These are phyloP conservation scores for Penicillium psychrofluorescens DNA, from an alignment of 495 filamentous ascomycete species.

Conservation along the genomic window DNA sequence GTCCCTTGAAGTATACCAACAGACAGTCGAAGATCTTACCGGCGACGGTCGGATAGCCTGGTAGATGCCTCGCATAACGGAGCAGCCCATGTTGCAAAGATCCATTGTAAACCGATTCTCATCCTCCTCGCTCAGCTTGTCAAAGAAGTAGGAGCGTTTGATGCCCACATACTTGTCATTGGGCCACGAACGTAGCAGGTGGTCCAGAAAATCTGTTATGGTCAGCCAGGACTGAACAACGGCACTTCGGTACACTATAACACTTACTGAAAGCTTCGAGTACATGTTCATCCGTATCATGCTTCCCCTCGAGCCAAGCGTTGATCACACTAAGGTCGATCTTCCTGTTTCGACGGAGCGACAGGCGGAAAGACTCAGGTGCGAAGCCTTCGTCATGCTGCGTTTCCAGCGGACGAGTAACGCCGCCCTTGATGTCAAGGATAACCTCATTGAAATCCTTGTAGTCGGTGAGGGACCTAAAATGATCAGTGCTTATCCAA, in stretches of 20 bases:
- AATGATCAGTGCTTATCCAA: constrained; percentile 1
- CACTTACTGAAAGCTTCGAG: constrained; percentile 70
- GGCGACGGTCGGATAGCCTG: constrained; percentile 64
- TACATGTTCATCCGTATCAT: constrained; percentile 52
- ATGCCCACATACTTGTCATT: constrained; percentile 55
- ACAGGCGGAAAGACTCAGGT: constrained; percentile 36
- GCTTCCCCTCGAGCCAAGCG: constrained; percentile 54
- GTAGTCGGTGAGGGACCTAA: constrained; percentile 31
- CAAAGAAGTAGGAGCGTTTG: constrained; percentile 69
- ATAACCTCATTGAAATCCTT: constrained; percentile 15
- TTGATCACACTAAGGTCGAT: constrained; percentile 59
- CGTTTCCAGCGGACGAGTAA: background rate
- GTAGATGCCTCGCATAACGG: constrained; percentile 81
- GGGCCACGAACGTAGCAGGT: constrained; percentile 72
- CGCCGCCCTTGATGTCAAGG: background rate
- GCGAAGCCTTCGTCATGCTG: background rate
- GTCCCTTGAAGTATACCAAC: too few relatives aligned
- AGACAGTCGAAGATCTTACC: constrained; percentile 25
- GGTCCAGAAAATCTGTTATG: constrained; percentile 68
- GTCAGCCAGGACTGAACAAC: constrained; percentile 9
- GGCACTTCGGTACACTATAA: background rate
- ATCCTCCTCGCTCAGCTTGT: constrained; percentile 27
- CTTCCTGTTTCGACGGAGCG: constrained; percentile 47
- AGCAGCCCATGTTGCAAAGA: constrained; percentile 42
- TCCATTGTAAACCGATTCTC: constrained; percentile 5